Evolutionary conservation across 306 rosid genomes (phyloP), one percentile per base, ranked within the genome.

Genomic region (Vicia villosa): DNA sequence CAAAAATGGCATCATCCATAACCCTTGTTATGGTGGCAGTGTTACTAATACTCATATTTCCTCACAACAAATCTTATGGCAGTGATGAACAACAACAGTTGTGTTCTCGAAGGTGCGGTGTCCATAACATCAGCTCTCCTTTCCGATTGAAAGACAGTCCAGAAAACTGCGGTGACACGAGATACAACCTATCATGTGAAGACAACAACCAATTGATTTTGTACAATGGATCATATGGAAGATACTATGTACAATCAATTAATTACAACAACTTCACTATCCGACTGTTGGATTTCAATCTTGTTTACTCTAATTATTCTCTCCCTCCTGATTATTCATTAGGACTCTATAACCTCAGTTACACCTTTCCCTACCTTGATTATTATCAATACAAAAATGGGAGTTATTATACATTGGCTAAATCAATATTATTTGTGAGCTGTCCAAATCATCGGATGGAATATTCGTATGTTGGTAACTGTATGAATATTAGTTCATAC

Each of bases 201-300:
- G 0, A 59, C 28, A 32, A 59, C 15, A 37, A 61, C 17, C 28
- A 61, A 37, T 32, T 61, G 66, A 17, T 61, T 10, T 19, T 61
- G 47, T 61, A 36, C 17, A 0, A 21, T 10, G 0, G 0, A 3
- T 0, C 4, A n/a, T 50, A 7, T 32, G 65, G 65, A 32, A 32
- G 16, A 28, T 54, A 32, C 26, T 32, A 59, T 10, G 65, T 59
- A 4, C 21, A 59, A 16, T 59, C 43, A 59, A 59, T 59, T 32
- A 4, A 59, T 32, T 32, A 59, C 65, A 32, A 59, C 26, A 59
- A 59, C 65, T 32, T 30, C 42, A 59, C 65, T 0, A 8, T 59
- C 8, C 11, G 22, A 3, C 5, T 57, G 1, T 30, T 30, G 20
- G 41, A n/a, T 30, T 30, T 12, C 34, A 54, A 54, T 22, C 36